These are phyloP conservation scores for Suillus variegatus DNA, from an alignment of 768 basidiomycete species.

Conservation along the genomic window DNA sequence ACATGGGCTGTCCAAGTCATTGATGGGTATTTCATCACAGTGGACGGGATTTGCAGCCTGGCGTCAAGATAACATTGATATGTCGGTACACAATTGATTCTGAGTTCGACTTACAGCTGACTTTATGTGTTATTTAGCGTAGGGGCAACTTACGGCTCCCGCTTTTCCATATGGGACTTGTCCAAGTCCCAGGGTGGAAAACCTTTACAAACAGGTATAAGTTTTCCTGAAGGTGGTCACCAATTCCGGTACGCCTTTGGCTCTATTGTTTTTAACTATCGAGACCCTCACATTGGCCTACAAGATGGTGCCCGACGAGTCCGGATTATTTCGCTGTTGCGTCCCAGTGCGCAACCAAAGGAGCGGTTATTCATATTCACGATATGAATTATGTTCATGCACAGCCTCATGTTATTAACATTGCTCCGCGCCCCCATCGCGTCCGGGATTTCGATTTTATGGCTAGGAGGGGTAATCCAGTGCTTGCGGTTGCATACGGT, in stretches of 20 bases:
- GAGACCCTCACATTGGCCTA: constrained; percentile 7
- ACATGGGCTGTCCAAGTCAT: constrained; percentile 53
- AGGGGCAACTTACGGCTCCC: constrained; percentile 73
- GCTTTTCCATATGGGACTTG: constrained; percentile 78
- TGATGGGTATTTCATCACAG: constrained; percentile 44
- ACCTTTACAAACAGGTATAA: constrained; percentile 60
- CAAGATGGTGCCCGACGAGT: constrained; percentile 77
- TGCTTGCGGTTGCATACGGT: constrained; percentile 70
- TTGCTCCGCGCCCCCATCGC: constrained; percentile 63
- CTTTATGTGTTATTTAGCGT: constrained; percentile 44
- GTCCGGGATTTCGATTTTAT: constrained; percentile 81
- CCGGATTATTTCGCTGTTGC: constrained; percentile 81
- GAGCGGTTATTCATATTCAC: constrained; percentile 71
- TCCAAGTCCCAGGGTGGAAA: constrained; percentile 72
- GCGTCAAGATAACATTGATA: constrained; percentile 67
- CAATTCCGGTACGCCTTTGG: constrained; percentile 57
- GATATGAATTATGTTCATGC: constrained; percentile 65
- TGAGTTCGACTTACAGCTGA: background rate
- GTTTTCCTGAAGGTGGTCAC: constrained; percentile 66
- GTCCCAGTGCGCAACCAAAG: constrained; percentile 54
- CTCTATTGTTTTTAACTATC: constrained; percentile 1
- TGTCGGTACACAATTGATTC: constrained; percentile 49
- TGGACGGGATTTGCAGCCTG: constrained; percentile 68
- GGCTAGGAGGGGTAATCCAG: constrained; percentile 55
- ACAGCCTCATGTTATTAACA: constrained; percentile 57